Conservation (phyloP, 116 monocot genomes). For the Cymodocea nodosa region DNA sequence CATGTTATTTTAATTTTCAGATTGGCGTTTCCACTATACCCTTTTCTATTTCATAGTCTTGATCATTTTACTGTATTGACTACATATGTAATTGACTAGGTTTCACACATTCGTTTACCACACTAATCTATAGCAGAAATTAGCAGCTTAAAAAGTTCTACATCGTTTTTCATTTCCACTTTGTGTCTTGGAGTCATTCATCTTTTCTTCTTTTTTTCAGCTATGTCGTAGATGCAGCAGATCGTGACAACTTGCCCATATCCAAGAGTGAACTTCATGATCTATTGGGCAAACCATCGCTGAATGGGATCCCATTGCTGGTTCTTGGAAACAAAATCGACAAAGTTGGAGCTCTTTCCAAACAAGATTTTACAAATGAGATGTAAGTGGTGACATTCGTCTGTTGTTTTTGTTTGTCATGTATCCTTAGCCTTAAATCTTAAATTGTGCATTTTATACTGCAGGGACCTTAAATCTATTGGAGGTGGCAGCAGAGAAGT, state of each 20-base stretch:
- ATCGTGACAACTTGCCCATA: slow-evolving; percentile 69
- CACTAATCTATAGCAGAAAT: no score
- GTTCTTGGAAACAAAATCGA: slow-evolving; percentile 95
- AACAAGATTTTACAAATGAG: slow-evolving; percentile 46
- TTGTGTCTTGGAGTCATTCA: no score
- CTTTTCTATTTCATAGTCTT: no score
- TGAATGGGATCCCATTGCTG: slow-evolving; percentile 82
- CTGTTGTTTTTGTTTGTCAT: neutral
- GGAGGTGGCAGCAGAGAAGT: slow-evolving; percentile 67
- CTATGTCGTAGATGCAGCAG: slow-evolving; percentile 96
- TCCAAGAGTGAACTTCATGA: slow-evolving; percentile 91
- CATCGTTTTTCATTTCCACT: no score
- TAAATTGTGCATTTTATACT: slow-evolving; percentile 1
- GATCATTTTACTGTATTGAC: no score
- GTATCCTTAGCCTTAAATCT: neutral
- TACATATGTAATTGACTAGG: no score
- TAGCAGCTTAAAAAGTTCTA: no score
- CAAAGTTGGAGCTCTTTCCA: slow-evolving; percentile 65
- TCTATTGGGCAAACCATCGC: slow-evolving; percentile 61
- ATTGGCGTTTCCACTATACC: no score
- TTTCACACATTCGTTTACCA: no score
- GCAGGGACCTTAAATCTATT: slow-evolving; percentile 67
- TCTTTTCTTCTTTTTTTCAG: slow-evolving; percentile 19
- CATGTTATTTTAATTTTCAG: no score
- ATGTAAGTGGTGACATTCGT: slow-evolving; percentile 35